Base-by-base conservation (phyloP, 306 rosid species). In the Cyamopsis tetragonoloba region DNA sequence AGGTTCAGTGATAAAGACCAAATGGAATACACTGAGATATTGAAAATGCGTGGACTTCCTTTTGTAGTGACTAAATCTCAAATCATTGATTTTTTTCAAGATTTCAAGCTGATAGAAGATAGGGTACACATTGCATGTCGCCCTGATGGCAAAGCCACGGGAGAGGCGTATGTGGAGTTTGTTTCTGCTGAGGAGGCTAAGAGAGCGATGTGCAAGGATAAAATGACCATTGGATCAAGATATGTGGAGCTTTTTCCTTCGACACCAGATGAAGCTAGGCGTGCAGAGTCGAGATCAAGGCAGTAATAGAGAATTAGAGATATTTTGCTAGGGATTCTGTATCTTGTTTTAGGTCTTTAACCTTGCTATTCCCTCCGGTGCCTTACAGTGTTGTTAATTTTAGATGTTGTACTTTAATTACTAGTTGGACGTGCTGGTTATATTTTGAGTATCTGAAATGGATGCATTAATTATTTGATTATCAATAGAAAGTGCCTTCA, bases 181-280 rank as follows among this genome's bases (percentile, higher is more conserved):
- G 78, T 71, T 10, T 88, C 99, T 15, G 70, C 73, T 4, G 99
- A 88, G 4, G 97, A 95, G 83, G 99, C 99, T 3, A 90, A 86
- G 84, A 83, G 72, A 55, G 97, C 99, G 15, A 95, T 95, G 97
- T 47, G 81, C 83, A 95, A 83, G 83, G 99, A 95, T 79, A 95
- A 95, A 87, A 95, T 88, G 97, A 90, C 90, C 26, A 95, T 95
- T 17, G 99, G 99, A 37, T 90, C 99, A 34, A 90, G 99, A 87
- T 95, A 95, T 55, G 97, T 90, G 78, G 99, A 95, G 84, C 83
- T 95, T 84, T 95, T 95, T 70, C 99, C 99, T 39, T 95, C 99
- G 17, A 95, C 99, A 57, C 86, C 90, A 14, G 97, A 86, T 76
- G 99, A 95, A 82, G 97, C 97, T 10, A 82, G 99, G 53, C 85